Conservation (phyloP, 1,284 basidiomycete genomes). For the Cerrena zonata region DNA sequence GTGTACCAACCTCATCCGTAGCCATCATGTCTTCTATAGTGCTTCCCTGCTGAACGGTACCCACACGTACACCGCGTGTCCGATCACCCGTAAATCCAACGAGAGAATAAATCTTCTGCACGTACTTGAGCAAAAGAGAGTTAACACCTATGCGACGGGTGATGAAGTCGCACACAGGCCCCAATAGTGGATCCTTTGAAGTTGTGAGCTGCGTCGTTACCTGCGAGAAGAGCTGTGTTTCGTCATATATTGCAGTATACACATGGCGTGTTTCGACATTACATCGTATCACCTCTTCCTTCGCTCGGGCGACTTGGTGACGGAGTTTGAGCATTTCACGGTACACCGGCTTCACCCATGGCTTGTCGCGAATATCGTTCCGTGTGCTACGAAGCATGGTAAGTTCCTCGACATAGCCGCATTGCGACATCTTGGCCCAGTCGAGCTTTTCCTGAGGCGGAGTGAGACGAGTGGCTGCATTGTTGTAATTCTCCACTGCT, state of each 20-base stretch:
- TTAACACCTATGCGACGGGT: slow-evolving; percentile 7
- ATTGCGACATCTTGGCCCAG: slow-evolving; percentile 25
- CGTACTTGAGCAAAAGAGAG: slow-evolving; percentile 4
- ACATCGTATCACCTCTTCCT: slow-evolving; percentile 29
- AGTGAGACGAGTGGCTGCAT: slow-evolving; percentile 11
- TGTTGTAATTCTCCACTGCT: slow-evolving; percentile 18
- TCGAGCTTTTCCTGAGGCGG: slow-evolving; percentile 22
- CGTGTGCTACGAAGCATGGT: slow-evolving; percentile 23
- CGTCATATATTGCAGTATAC: slow-evolving; percentile 1
- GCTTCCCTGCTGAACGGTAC: no score
- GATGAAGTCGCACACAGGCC: slow-evolving; percentile 4
- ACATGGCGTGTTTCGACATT: no score
- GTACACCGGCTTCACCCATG: slow-evolving; percentile 21
- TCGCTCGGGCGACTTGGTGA: slow-evolving; percentile 25
- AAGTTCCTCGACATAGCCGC: no score
- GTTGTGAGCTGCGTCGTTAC: neutral
- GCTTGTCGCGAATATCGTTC: no score
- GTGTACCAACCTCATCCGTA: no score
- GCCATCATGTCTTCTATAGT: no score
- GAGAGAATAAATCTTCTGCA: neutral
- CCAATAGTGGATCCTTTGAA: neutral
- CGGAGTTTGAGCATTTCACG: slow-evolving; percentile 21
- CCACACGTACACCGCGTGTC: neutral
- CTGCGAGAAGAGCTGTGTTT: neutral
- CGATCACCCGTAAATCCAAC: slow-evolving; percentile 3